phyloP scores from a whole-genome alignment of 2,329 filamentous ascomycete species.

The Pestalotiopsis fici region DNA sequence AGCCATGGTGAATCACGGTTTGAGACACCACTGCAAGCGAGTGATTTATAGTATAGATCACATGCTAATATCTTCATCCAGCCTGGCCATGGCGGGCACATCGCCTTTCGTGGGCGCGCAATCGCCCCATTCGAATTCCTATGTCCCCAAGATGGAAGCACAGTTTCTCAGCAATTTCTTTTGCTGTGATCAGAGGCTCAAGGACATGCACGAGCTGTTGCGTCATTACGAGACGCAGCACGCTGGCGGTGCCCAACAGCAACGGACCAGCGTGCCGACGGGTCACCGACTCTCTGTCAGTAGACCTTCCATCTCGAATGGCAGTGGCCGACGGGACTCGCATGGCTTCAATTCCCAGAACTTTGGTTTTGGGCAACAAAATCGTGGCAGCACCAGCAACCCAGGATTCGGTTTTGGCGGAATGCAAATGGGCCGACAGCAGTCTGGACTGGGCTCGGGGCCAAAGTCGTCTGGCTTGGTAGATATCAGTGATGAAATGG shows the following conservation, averaged over 20 bases:
- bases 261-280: constrained; percentile 28
- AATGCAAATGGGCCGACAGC: constrained; percentile 42
- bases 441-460: constrained; percentile 24
- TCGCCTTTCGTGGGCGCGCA: constrained; percentile 81
- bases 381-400: constrained; percentile 19
- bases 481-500: constrained; percentile 67
- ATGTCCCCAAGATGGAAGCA: constrained; percentile 92
- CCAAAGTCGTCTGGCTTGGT: constrained; percentile 45
- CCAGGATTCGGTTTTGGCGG: constrained; percentile 25
- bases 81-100: constrained; percentile 92
- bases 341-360: constrained; percentile 25
- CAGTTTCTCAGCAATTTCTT: constrained; percentile 98
- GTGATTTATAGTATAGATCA: constrained; percentile 13
- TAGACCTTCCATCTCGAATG: constrained; percentile 23
- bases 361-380: constrained; percentile 29
- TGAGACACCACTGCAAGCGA: constrained; percentile 21
- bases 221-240: constrained; percentile 97
- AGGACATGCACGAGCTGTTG: constrained; percentile 89
- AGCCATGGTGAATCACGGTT: constrained; percentile 3
- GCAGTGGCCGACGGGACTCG: constrained; percentile 25
- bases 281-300: constrained; percentile 30
- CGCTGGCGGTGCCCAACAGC: constrained; percentile 57
- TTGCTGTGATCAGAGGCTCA: constrained; percentile 87
- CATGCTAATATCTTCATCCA: constrained; percentile 38
- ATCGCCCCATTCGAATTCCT: constrained; percentile 96